Conservation (phyloP, 2,329 filamentous ascomycete genomes). For the Colletotrichum chrysophilum region DNA sequence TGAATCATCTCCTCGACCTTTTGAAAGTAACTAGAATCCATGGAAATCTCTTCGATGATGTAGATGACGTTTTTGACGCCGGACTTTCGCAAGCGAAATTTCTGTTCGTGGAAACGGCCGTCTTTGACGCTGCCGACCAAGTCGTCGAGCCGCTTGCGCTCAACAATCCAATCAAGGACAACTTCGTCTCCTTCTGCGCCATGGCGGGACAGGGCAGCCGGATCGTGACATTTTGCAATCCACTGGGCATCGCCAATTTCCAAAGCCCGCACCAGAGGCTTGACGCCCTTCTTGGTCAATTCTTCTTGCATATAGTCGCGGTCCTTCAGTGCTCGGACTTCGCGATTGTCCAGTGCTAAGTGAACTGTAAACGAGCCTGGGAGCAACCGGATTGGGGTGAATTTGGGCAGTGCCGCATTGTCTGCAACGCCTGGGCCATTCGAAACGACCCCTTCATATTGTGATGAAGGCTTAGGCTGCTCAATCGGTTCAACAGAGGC, state of each 20-base stretch:
- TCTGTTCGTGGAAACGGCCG: constrained; percentile 83
- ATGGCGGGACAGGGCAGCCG: constrained; percentile 56
- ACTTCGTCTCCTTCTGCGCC: constrained; percentile 72
- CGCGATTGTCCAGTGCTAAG: constrained; percentile 76
- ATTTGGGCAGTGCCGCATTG: constrained; percentile 43
- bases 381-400: constrained; percentile 65
- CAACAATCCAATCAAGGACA: constrained; percentile 80
- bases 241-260: constrained; percentile 80
- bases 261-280: constrained; percentile 70
- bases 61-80: constrained; percentile 81
- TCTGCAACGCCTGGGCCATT: constrained; percentile 37
- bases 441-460: constrained; percentile 45
- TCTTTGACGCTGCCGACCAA: constrained; percentile 83
- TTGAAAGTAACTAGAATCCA: constrained; percentile 57
- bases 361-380: constrained; percentile 74
- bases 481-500: constrained; percentile 10
- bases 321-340: constrained; percentile 75
- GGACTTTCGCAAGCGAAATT: constrained; percentile 76
- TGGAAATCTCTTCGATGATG: constrained; percentile 74
- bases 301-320: constrained; percentile 79
- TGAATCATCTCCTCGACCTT: constrained; percentile 71
- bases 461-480: constrained; percentile 25
- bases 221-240: constrained; percentile 75
- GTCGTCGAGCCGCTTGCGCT: constrained; percentile 82
- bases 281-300: constrained; percentile 69